Evolutionary conservation across 768 basidiomycete genomes (phyloP).

Genomic region (Psilocybe cubensis): DNA sequence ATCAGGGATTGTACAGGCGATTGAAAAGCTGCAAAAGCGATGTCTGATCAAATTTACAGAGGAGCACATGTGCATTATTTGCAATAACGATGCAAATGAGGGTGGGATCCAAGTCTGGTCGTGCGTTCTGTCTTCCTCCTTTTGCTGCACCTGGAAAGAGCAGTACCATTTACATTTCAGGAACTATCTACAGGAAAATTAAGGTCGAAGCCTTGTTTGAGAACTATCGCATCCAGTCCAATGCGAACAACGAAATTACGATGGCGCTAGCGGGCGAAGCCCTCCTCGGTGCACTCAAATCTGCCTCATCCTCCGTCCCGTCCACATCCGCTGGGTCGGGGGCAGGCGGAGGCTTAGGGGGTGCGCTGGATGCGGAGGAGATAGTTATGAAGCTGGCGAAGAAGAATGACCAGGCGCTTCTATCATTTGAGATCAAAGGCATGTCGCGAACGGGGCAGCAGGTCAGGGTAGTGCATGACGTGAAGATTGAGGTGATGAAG

Average conservation of each 20-base stretch:
- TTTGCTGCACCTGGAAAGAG: neutral
- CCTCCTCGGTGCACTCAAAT: slow-evolving; percentile 73
- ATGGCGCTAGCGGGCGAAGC: slow-evolving; percentile 75
- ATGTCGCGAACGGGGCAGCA: slow-evolving; percentile 64
- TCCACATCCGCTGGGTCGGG: slow-evolving; percentile 39
- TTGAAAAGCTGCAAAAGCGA: slow-evolving; percentile 85
- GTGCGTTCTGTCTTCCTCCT: slow-evolving; percentile 24
- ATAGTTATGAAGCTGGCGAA: slow-evolving; percentile 86
- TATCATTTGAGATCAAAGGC: slow-evolving; percentile 76
- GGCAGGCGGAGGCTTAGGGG: slow-evolving; percentile 17
- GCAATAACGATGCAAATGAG: slow-evolving; percentile 77
- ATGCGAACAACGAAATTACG: slow-evolving; percentile 81
- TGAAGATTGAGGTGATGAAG: slow-evolving; percentile 80
- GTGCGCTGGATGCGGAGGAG: slow-evolving; percentile 62
- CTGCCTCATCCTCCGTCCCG: slow-evolving; percentile 47
- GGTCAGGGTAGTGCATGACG: slow-evolving; percentile 77
- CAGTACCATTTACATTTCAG: neutral
- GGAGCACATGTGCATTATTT: slow-evolving; percentile 79
- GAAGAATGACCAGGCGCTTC: slow-evolving; percentile 77
- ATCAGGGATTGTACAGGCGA: slow-evolving; percentile 76
- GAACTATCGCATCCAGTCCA: slow-evolving; percentile 86
- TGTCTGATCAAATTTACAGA: slow-evolving; percentile 83
- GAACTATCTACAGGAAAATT: slow-evolving; percentile 48
- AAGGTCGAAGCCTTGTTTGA: slow-evolving; percentile 71
- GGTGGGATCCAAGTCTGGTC: slow-evolving; percentile 90